phyloP scores from a whole-genome alignment of 2,329 filamentous ascomycete genomes.

The Drechslerella stenobrocha region DNA sequence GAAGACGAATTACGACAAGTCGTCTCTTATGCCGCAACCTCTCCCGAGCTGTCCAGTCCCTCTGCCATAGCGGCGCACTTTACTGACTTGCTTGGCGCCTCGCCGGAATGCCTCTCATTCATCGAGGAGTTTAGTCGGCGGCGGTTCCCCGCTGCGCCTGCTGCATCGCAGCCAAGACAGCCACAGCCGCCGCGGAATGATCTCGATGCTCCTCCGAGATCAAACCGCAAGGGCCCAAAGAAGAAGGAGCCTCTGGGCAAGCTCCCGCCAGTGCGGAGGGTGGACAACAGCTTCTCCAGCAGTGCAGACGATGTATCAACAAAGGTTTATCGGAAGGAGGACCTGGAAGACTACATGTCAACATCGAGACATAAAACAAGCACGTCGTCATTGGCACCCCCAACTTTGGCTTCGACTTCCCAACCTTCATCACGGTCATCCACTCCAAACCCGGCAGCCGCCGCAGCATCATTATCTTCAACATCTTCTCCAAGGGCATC shows the following conservation, averaged over 20 bases:
- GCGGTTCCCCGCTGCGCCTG: conserved; percentile 50
- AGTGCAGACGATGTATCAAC: conserved; percentile 59
- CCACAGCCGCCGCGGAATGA: conserved; percentile 13
- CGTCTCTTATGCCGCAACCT: conserved; percentile 73
- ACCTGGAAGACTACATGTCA: conserved; percentile 64
- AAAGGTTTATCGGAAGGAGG: conserved; percentile 64
- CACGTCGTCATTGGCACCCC: conserved; percentile 11
- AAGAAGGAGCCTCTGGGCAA: conserved; percentile 58
- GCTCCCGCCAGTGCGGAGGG: conserved; percentile 57
- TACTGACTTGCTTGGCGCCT: conserved; percentile 83
- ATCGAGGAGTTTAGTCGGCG: conserved; percentile 74
- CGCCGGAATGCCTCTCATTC: conserved; percentile 72
- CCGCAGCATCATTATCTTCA: conserved; percentile 32
- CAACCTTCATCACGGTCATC: conserved; percentile 27
- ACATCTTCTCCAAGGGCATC: conserved; percentile 53
- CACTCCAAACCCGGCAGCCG: conserved; percentile 27
- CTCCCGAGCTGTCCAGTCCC: conserved; percentile 64
- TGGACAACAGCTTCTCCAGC: conserved; percentile 57
- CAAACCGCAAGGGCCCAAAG: conserved; percentile 54
- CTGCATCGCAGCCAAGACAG: conserved; percentile 32
- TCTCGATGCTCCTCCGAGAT: conserved; percentile 27
- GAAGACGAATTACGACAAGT: conserved; percentile 82
- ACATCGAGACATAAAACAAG: conserved; percentile 53
- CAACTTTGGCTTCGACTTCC: conserved; percentile 20
- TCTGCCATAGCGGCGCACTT: conserved; percentile 80